A percentile compares a stretch with the other conserved stretches of the same genome.
Evolutionary conservation across 352 stramenopile species (phyloP).

Genomic region (Phytopythium cucurbitacearum): DNA sequence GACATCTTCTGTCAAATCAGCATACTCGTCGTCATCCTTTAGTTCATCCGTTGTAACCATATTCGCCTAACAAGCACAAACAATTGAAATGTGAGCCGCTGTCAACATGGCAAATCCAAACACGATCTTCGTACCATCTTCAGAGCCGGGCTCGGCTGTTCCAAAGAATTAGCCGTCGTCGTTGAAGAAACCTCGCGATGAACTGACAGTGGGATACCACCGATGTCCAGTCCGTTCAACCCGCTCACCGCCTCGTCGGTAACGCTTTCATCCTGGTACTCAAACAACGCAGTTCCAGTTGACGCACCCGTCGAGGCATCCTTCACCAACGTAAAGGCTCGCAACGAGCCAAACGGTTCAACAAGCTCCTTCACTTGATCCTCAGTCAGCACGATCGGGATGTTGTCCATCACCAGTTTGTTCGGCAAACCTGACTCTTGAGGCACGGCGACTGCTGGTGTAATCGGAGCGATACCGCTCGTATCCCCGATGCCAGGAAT

Average conservation of each 20-base stretch:
- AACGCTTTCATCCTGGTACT: constrained; percentile 64
- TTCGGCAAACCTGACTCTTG: constrained; percentile 18
- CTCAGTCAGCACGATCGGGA: constrained; percentile 68
- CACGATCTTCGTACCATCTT: constrained; percentile 49
- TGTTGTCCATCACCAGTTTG: constrained; percentile 78
- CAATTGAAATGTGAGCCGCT: neutral
- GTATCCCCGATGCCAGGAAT: neutral
- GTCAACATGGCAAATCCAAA: constrained; percentile 1
- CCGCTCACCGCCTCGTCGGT: constrained; percentile 59
- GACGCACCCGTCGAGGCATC: constrained; percentile 42
- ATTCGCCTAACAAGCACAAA: constrained; percentile 43
- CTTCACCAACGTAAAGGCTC: constrained; percentile 61
- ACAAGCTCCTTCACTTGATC: constrained; percentile 83
- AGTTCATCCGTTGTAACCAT: constrained; percentile 85
- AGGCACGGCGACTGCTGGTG: neutral
- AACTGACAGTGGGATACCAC: constrained; percentile 58
- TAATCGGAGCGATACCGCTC: neutral
- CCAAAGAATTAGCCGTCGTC: constrained; percentile 12
- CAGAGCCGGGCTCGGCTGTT: constrained; percentile 51
- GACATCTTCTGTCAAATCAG: constrained; percentile 86
- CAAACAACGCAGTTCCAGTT: constrained; percentile 72
- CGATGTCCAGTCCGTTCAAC: constrained; percentile 76
- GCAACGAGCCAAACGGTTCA: constrained; percentile 74
- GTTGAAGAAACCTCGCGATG: constrained; percentile 34
- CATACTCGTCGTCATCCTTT: constrained; percentile 82